These are phyloP conservation scores for Helicocarpus griseus DNA, from an alignment of 2,329 filamentous ascomycete species.

Conservation along the genomic window DNA sequence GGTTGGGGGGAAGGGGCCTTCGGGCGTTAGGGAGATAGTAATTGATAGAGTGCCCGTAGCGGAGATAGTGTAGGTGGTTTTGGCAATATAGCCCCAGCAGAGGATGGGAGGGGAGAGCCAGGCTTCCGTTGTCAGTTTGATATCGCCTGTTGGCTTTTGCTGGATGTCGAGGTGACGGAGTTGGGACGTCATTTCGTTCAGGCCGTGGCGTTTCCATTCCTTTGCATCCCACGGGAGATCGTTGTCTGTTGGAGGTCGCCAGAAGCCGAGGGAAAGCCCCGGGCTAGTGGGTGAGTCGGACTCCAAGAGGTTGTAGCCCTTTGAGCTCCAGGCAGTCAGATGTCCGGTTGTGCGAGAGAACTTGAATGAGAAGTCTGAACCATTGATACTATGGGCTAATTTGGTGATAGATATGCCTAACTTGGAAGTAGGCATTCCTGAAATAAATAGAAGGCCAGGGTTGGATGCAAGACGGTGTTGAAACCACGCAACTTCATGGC, in stretches of 20 bases:
- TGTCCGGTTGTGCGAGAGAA: conserved; percentile 7
- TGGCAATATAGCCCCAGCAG: conserved; percentile 16
- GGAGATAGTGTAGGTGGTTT: conserved; percentile 11
- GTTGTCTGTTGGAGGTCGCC: conserved; percentile 26
- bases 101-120: conserved; percentile 17
- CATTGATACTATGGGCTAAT: conserved; percentile 30
- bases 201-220: conserved; percentile 20
- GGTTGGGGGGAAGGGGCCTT: conserved; percentile 10
- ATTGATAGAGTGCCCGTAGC: conserved; percentile 9
- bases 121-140: conserved; percentile 10
- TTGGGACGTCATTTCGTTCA: conserved; percentile 14
- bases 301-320: background rate
- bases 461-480: conserved; percentile 36
- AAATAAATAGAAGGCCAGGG: too few relatives aligned
- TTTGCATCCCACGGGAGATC: conserved; percentile 18
- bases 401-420: conserved; percentile 4
- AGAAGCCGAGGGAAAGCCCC: conserved; percentile 17
- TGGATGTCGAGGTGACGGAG: conserved; percentile 9
- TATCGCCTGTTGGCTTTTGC: background rate
- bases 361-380: conserved; percentile 31
- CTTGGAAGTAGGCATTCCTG: too few relatives aligned
- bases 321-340: conserved; percentile 4
- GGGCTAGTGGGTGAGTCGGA: conserved; percentile 9
- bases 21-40: conserved; percentile 8
- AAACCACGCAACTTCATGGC: conserved; percentile 48